Conservation (phyloP, 2,329 filamentous ascomycete species). For the Curvularia lunata region DNA sequence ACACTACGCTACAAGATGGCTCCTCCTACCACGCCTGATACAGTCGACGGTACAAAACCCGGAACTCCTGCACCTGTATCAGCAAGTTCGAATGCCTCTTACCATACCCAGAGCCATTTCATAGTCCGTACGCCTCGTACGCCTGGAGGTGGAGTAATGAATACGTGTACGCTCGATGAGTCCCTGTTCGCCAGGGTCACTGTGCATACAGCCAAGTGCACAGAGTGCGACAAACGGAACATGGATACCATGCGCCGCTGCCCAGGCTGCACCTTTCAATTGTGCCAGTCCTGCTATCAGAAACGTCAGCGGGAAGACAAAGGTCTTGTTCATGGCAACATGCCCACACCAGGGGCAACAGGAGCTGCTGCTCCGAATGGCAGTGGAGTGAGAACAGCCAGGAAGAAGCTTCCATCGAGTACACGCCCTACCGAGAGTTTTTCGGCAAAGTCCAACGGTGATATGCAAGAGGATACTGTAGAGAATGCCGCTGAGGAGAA, state of each 20-base stretch:
- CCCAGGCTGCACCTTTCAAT: conserved; percentile 43
- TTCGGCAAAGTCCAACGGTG: conserved; percentile 2
- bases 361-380: background rate
- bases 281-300: conserved; percentile 40
- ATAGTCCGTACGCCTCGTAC: conserved; percentile 17
- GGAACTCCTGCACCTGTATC: background rate
- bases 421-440: background rate
- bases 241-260: conserved; percentile 41
- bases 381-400: background rate
- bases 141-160: conserved; percentile 11
- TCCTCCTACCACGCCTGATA: conserved; percentile 4
- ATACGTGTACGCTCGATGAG: conserved; percentile 27
- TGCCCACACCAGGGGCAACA: conserved; percentile 8
- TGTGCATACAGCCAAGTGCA: conserved; percentile 49
- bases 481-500: background rate
- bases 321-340: conserved; percentile 36
- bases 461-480: background rate
- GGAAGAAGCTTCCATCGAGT: conserved; percentile 9
- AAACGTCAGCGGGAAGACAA: conserved; percentile 13
- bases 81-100: background rate
- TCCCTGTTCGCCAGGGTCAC: conserved; percentile 29
- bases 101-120: conserved; percentile 4
- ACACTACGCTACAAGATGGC: background rate
- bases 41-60: background rate
- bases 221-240: conserved; percentile 45